A percentile compares a stretch with the other conserved stretches of the same genome.
Evolutionary conservation across 257 asterid species (phyloP).

Genomic region (Fraxinus excelsior): DNA sequence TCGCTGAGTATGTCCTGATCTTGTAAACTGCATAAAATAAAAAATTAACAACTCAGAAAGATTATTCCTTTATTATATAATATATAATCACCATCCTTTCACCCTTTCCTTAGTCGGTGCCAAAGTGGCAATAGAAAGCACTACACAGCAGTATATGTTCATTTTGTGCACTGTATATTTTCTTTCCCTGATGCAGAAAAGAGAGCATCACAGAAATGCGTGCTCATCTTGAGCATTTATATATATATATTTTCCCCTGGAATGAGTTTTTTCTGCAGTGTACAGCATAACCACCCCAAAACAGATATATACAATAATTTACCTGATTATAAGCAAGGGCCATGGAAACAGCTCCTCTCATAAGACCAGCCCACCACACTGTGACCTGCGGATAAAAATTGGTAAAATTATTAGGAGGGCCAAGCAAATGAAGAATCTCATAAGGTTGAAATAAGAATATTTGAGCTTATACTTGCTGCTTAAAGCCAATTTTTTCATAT

Average conservation of each 20-base stretch:
- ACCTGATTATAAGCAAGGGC: conserved; percentile 75
- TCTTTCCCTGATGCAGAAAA: too few species aligned
- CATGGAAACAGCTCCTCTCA: conserved; percentile 71
- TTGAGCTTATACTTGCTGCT: conserved; percentile 24
- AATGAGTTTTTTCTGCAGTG: neutral
- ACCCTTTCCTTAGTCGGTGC: too few species aligned
- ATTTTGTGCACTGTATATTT: too few species aligned
- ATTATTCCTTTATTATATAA: neutral
- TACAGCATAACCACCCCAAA: neutral
- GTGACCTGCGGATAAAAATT: conserved; percentile 40
- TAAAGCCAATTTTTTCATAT: conserved; percentile 12
- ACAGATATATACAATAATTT: neutral
- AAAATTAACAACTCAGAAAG: neutral
- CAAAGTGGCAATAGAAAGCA: too few species aligned
- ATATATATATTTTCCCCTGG: too few species aligned
- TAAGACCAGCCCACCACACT: conserved; percentile 75
- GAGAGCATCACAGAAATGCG: too few species aligned
- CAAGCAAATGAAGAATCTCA: conserved; percentile 18
- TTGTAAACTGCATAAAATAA: conserved; percentile 65
- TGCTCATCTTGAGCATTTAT: neutral
- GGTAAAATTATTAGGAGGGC: conserved; percentile 8
- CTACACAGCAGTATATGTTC: too few species aligned
- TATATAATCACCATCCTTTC: neutral
- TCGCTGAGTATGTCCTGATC: conserved; percentile 74
- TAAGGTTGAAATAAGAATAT: conserved; percentile 11